Base-by-base conservation (phyloP, 2,329 filamentous ascomycete genomes). In the Monilinia fructigena region DNA sequence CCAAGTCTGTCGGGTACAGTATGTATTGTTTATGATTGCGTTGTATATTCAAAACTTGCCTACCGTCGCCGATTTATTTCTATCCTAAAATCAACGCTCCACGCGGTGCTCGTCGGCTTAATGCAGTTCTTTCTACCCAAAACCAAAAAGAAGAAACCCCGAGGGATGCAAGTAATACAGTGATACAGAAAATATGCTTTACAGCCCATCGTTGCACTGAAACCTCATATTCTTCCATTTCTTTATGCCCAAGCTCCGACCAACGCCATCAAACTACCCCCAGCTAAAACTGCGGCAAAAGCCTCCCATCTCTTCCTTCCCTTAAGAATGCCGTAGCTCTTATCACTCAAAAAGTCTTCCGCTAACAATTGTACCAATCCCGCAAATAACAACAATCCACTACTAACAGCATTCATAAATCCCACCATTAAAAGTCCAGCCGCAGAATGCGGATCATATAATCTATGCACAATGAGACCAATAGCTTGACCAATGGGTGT, bases 401-500 rank as follows among this genome's bases (percentile, higher is more conserved):
- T 89, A 12, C 89, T 93, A 62, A 96, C 89, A 50, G 91, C 91
- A 74, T 96, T 96, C 83, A 94, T 95, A 75, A 93, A 86, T 10
- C 92, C 92, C 7, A 96, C 92, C 79, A 94, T 89, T 35, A 96
- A 79, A 58, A 96, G 78, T 0, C 92, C 92, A 0, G 87, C 85
- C 74, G 91, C 85, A 72, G 89, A 92, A 72, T 86, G 83, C 1
- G 92, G 92, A 70, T 93, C 91, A 77, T 96, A 96, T 70, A 95
- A 79, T 47, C 86, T 87, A 77, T 95, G 91, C 26, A 94, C 83
- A 4, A 89, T 79, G 14, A 96, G 81, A 0, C 92, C 92, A 65
- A 96, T 90, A 1, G 91, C 91, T 75, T 96, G 92, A 11, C 92
- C 92, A 23, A 95, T 81, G 0, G 92, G 92, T 0, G 92, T 96